phyloP scores from a whole-genome alignment of 352 stramenopile genomes.

The Phytophthora ramorum region DNA sequence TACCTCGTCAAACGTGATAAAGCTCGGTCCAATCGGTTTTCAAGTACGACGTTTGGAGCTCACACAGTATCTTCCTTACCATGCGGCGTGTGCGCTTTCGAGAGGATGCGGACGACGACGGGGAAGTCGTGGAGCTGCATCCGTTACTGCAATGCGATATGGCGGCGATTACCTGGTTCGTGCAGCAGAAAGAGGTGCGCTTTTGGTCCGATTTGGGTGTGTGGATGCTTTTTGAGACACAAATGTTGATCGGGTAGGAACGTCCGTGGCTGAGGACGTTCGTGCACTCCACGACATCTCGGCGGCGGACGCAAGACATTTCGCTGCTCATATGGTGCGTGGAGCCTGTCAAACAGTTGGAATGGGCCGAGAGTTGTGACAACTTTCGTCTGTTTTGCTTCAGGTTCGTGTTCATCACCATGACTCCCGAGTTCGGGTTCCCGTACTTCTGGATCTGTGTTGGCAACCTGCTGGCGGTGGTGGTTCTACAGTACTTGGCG shows the following conservation, averaged over 20 bases:
- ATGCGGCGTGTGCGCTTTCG: constrained; percentile 41
- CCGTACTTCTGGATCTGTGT: constrained; percentile 76
- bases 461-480: constrained; percentile 58
- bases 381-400: constrained; percentile 10
- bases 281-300: constrained; percentile 64
- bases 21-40: constrained; percentile 16
- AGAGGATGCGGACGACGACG: constrained; percentile 26
- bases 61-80: constrained; percentile 29
- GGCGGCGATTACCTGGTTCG: constrained; percentile 42
- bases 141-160: constrained; percentile 71
- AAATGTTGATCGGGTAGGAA: constrained; percentile 6
- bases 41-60: constrained; percentile 29
- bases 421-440: constrained; percentile 62
- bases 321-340: constrained; percentile 70
- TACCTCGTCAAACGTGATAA: constrained; percentile 33
- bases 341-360: neutral
- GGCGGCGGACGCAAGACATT: constrained; percentile 61
- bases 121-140: constrained; percentile 36
- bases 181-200: constrained; percentile 47
- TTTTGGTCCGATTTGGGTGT: neutral
- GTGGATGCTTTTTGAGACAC: neutral
- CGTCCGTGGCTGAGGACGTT: constrained; percentile 44
- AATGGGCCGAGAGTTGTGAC: constrained; percentile 4
- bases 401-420: constrained; percentile 72
- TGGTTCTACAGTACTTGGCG: constrained; percentile 56